phyloP scores from a whole-genome alignment of 2,329 filamentous ascomycete genomes.

The Aspergillus japonicus region DNA sequence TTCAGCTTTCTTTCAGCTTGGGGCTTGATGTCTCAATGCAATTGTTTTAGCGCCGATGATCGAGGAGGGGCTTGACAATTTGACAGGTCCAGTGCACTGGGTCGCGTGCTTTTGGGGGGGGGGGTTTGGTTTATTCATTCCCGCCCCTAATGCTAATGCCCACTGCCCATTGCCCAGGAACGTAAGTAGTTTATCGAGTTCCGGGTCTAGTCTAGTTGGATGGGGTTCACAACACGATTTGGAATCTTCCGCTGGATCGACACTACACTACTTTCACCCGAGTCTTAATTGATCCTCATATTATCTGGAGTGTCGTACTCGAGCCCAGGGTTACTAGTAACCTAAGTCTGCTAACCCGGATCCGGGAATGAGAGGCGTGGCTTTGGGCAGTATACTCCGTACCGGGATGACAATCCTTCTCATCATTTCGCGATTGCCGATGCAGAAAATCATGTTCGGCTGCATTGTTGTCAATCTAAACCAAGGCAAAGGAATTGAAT shows the following conservation, averaged over 20 bases:
- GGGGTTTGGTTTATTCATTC: no score
- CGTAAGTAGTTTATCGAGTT: no score
- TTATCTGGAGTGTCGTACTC: neutral
- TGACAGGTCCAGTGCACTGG: neutral
- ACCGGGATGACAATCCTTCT: no score
- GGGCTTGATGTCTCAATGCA: neutral
- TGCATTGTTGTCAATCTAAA: neutral
- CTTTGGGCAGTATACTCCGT: no score
- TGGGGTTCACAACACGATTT: no score
- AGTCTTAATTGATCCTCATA: no score
- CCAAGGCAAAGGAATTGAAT: slow-evolving; percentile 3
- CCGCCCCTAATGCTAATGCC: no score
- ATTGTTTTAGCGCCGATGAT: neutral
- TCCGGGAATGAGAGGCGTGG: neutral
- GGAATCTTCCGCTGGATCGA: no score
- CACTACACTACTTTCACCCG: no score
- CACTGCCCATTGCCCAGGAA: no score
- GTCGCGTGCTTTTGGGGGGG: neutral
- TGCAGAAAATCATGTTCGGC: neutral
- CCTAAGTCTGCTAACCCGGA: neutral
- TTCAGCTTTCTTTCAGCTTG: no score
- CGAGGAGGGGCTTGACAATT: neutral
- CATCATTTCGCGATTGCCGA: neutral
- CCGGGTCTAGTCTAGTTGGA: neutral
- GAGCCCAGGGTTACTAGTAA: no score